These are phyloP conservation scores for Tulasnella sp. DNA, from an alignment of 768 basidiomycete species.

Conservation along the genomic window DNA sequence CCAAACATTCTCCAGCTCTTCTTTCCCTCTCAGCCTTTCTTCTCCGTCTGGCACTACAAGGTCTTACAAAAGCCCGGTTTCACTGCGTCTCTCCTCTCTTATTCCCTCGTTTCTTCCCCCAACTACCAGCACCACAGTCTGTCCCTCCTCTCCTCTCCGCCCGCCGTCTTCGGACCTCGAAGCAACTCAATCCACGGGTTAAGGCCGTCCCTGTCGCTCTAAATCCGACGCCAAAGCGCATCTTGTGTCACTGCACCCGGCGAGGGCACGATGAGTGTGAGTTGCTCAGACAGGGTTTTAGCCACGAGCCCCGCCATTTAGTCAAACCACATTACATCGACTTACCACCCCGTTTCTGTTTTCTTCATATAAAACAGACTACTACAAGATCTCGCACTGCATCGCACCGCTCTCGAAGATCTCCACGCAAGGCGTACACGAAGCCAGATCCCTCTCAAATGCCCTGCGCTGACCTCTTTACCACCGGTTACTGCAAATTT, in stretches of 20 bases:
- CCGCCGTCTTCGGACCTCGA: background rate
- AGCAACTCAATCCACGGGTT: background rate
- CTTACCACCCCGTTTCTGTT: background rate
- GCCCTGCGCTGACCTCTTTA: conserved; percentile 23
- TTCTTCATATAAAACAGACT: background rate
- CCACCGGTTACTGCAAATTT: conserved; percentile 14
- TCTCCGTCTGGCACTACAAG: background rate
- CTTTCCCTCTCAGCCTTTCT: background rate
- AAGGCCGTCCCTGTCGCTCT: background rate
- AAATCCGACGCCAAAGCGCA: conserved; percentile 3
- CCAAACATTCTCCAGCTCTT: conserved; percentile 1
- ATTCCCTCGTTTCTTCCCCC: conserved; percentile 1
- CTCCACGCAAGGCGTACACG: background rate
- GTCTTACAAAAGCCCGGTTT: background rate
- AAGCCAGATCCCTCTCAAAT: background rate
- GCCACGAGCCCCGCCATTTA: background rate
- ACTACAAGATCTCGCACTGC: background rate
- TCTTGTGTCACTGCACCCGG: background rate
- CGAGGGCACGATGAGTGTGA: conserved; percentile 17
- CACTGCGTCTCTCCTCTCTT: background rate
- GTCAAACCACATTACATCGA: background rate
- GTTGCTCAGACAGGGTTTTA: conserved; percentile 8
- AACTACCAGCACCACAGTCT: background rate
- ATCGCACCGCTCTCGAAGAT: conserved; percentile 12
- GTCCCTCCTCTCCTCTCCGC: background rate